phyloP scores from a whole-genome alignment of 768 basidiomycete species.

The Pisolithus microcarpus region DNA sequence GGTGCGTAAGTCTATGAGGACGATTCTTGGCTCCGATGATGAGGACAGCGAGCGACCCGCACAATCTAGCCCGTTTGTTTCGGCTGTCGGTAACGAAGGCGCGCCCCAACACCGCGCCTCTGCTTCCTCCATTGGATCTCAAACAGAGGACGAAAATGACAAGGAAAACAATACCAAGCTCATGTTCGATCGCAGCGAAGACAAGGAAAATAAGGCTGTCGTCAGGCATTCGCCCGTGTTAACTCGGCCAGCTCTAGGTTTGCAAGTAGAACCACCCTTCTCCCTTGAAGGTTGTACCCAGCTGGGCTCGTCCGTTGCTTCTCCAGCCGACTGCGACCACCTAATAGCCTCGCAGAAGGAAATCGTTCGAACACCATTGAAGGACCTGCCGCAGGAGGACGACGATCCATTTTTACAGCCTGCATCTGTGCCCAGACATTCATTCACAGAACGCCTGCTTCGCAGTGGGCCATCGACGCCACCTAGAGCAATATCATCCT shows the following conservation, averaged over 20 bases:
- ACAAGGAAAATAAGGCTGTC: constrained; percentile 71
- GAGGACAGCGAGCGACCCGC: constrained; percentile 31
- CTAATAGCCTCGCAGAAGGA: constrained; percentile 6
- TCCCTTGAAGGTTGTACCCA: constrained; percentile 21
- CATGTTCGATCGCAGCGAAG: constrained; percentile 64
- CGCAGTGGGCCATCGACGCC: constrained; percentile 27
- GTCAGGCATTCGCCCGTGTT: constrained; percentile 33
- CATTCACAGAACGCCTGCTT: constrained; percentile 39
- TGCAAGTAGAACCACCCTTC: constrained; percentile 22
- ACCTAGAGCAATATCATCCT: constrained; percentile 20
- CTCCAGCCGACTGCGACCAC: constrained; percentile 14
- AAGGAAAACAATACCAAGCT: constrained; percentile 63
- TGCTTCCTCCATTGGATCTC: constrained; percentile 44
- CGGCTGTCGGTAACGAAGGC: constrained; percentile 2
- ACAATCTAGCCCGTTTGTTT: constrained; percentile 8
- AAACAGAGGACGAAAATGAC: constrained; percentile 59
- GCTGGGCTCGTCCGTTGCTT: constrained; percentile 24
- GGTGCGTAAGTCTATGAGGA: constrained; percentile 25
- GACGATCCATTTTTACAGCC: constrained; percentile 39
- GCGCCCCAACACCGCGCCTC: constrained; percentile 29
- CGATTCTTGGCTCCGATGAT: constrained; percentile 52
- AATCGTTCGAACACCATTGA: constrained; percentile 20
- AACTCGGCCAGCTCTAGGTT: constrained; percentile 15
- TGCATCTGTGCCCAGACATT: constrained; percentile 17
- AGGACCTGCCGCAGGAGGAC: constrained; percentile 31